These are phyloP conservation scores for Penicillium malachiteum DNA, from an alignment of 495 filamentous ascomycete species.

Conservation along the genomic window DNA sequence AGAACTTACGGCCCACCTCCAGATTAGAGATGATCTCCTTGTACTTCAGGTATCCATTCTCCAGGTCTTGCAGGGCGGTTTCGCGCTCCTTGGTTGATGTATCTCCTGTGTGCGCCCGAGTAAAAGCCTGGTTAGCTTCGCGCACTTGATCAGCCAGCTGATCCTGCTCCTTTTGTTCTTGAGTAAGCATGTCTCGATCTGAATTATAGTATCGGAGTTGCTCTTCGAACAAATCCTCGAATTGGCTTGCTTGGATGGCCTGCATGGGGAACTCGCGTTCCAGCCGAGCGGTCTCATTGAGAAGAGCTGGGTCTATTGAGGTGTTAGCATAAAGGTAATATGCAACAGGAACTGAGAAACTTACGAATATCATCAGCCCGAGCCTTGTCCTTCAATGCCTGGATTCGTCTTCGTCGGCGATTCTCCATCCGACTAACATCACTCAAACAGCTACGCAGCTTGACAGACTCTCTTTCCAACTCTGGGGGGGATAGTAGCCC, in stretches of 20 bases:
- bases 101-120: constrained; percentile 66
- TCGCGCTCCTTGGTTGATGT: constrained; percentile 76
- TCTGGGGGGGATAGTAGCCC: constrained; percentile 73
- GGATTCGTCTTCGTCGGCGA: constrained; percentile 70
- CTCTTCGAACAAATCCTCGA: constrained; percentile 86
- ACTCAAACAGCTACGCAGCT: constrained; percentile 73
- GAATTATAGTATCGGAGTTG: constrained; percentile 76
- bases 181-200: constrained; percentile 65
- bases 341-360: constrained; percentile 12
- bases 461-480: constrained; percentile 73
- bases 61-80: constrained; percentile 79
- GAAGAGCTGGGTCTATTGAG: constrained; percentile 60
- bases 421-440: constrained; percentile 81
- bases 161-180: constrained; percentile 76
- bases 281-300: constrained; percentile 76
- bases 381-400: constrained; percentile 71
- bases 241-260: constrained; percentile 78
- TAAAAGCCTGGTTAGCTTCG: constrained; percentile 76
- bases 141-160: constrained; percentile 63
- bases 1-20: constrained; percentile 89
- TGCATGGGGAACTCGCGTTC: constrained; percentile 86
- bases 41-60: constrained; percentile 92
- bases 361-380: constrained; percentile 86
- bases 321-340: not conserved
- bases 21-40: constrained; percentile 90